Conservation (phyloP, 768 basidiomycete genomes). For the Tulasnella sp. region DNA sequence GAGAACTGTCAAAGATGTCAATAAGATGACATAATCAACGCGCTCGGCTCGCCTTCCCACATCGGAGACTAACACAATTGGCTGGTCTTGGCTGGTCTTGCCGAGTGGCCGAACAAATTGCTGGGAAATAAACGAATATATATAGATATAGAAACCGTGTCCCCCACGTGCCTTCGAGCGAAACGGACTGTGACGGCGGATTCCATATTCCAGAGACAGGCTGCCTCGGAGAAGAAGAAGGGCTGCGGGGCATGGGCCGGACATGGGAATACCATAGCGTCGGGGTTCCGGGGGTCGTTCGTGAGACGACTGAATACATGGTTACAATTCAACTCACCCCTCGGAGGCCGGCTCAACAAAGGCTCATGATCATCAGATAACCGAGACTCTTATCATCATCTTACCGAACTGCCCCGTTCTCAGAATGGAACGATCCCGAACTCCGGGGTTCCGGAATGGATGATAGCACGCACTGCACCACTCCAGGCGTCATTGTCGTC, state of each 20-base stretch:
- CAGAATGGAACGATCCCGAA: neutral
- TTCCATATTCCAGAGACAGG: neutral
- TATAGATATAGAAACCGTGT: neutral
- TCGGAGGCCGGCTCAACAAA: neutral
- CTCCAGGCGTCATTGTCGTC: neutral
- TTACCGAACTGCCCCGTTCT: neutral
- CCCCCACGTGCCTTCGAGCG: neutral
- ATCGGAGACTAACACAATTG: too few species aligned
- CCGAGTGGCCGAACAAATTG: too few species aligned
- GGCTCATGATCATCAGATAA: neutral
- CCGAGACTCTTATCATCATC: neutral
- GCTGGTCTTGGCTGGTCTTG: too few species aligned
- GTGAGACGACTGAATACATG: neutral
- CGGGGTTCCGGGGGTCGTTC: neutral
- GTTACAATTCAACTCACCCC: too few species aligned
- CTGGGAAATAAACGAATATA: neutral
- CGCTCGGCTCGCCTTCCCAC: too few species aligned
- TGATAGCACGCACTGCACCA: neutral
- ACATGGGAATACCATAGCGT: neutral
- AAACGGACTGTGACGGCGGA: too few species aligned
- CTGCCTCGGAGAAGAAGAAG: neutral
- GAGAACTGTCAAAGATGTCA: too few species aligned
- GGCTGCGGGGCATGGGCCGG: too few species aligned
- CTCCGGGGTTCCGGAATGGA: neutral
- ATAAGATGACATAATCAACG: too few species aligned